Evolutionary conservation across 257 asterid species (phyloP).

Genomic region (Capsicum pubescens): DNA sequence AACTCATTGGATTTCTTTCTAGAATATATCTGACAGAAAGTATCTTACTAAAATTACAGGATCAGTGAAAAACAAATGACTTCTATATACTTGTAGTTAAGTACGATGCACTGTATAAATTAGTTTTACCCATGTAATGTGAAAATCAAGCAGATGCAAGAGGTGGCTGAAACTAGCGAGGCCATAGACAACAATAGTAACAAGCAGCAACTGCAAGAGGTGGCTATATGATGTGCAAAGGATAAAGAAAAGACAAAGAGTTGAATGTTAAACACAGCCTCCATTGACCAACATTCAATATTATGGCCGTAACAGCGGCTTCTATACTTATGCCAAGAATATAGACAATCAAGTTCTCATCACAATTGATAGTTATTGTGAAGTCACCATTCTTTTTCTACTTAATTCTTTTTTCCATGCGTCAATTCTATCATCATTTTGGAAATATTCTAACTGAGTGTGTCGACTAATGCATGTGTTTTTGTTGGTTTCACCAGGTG

Average conservation of each 20-base stretch:
- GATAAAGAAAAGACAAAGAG: conserved; percentile 8
- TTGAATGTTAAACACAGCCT: too few species aligned
- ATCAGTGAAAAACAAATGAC: too few species aligned
- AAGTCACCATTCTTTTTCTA: neutral
- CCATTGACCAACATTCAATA: neutral
- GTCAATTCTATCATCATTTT: neutral
- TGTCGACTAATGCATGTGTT: neutral
- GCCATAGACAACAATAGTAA: neutral
- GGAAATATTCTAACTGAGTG: neutral
- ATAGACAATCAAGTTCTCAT: neutral
- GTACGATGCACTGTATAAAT: neutral
- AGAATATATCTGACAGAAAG: neutral
- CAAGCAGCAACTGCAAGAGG: neutral
- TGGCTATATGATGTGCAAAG: neutral
- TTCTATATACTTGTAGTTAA: neutral
- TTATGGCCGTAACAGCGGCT: neutral
- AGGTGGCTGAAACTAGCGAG: neutral
- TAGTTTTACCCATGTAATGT: neutral
- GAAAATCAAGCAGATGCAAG: neutral
- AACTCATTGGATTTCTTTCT: too few species aligned
- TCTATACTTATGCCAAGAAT: neutral
- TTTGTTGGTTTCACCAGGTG: neutral
- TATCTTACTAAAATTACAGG: neutral
- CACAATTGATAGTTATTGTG: conserved; percentile 4
- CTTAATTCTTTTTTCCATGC: too few species aligned